Percentiles rank a stretch among this genome's conserved stretches.
Conservation (phyloP, 2,329 filamentous ascomycete genomes). For the Neopestalotiopsis clavispora region DNA sequence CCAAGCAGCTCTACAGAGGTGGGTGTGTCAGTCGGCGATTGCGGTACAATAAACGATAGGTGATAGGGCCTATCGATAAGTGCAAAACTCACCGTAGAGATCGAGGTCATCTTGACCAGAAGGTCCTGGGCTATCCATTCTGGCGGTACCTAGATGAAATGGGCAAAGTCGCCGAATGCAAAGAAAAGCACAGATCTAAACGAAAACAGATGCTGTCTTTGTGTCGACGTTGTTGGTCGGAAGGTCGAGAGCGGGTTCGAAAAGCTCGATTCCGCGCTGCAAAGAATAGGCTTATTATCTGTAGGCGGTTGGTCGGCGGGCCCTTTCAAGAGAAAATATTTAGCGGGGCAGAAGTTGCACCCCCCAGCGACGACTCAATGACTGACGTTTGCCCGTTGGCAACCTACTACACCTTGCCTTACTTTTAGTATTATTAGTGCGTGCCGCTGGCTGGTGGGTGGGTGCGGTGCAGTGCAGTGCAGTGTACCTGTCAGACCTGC, state of each 20-base stretch:
- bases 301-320: conserved; percentile 25
- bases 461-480: no score
- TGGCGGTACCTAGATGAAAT: conserved; percentile 15
- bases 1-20: conserved; percentile 72
- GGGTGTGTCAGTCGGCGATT: conserved; percentile 15
- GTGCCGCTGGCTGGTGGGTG: neutral
- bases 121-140: conserved; percentile 33
- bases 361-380: neutral
- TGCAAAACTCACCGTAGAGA: conserved; percentile 54
- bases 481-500: neutral
- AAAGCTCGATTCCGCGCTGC: conserved; percentile 12
- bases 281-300: conserved; percentile 8
- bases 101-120: conserved; percentile 54
- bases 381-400: neutral
- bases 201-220: neutral
- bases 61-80: conserved; percentile 7
- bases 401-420: neutral
- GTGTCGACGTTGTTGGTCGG: neutral
- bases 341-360: conserved; percentile 29
- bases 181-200: neutral
- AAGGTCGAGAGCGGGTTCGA: neutral
- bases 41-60: neutral
- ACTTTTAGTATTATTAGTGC: neutral
- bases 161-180: neutral
- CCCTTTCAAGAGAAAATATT: conserved; percentile 29